Percentiles rank a stretch among this genome's conserved stretches.
phyloP scores from a whole-genome alignment of 2,329 filamentous ascomycete genomes.

The Cladophialophora bantiana region DNA sequence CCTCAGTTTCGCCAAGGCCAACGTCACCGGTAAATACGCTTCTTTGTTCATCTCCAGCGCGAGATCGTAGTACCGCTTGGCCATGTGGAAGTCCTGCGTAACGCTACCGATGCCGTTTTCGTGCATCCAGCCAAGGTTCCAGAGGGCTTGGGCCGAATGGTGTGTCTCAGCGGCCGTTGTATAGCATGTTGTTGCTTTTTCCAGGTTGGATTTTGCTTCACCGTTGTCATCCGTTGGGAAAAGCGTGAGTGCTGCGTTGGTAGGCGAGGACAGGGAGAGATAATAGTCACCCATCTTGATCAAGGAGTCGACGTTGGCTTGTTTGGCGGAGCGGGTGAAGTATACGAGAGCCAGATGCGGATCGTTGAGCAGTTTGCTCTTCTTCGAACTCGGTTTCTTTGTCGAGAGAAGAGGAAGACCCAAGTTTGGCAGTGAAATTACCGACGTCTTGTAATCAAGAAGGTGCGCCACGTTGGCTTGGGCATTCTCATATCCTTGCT shows the following conservation, averaged over 20 bases:
- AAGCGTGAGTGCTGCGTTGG: neutral
- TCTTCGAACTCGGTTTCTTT: conserved; percentile 46
- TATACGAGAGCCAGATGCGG: conserved; percentile 79
- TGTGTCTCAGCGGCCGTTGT: conserved; percentile 88
- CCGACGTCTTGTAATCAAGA: conserved; percentile 74
- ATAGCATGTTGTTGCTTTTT: conserved; percentile 93
- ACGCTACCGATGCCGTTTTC: conserved; percentile 88
- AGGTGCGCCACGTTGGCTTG: conserved; percentile 91
- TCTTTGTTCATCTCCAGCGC: conserved; percentile 90
- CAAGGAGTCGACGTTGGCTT: conserved; percentile 89
- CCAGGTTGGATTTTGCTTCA: conserved; percentile 62
- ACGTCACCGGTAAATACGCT: conserved; percentile 88
- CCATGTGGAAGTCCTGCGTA: conserved; percentile 94
- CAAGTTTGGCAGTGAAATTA: conserved; percentile 59
- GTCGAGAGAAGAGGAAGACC: conserved; percentile 60
- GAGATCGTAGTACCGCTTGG: conserved; percentile 94
- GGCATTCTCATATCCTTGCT: conserved; percentile 88
- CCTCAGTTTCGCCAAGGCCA: conserved; percentile 85
- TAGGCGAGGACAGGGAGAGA: conserved; percentile 56
- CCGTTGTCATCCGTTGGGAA: conserved; percentile 10
- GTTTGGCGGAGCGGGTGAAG: conserved; percentile 93
- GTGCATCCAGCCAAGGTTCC: conserved; percentile 99
- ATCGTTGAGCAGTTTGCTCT: conserved; percentile 60
- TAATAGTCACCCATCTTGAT: conserved; percentile 99
- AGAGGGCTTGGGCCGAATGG: conserved; percentile 91